Conservation (phyloP, 805 yeast species). For the Candida hungchunana region DNA sequence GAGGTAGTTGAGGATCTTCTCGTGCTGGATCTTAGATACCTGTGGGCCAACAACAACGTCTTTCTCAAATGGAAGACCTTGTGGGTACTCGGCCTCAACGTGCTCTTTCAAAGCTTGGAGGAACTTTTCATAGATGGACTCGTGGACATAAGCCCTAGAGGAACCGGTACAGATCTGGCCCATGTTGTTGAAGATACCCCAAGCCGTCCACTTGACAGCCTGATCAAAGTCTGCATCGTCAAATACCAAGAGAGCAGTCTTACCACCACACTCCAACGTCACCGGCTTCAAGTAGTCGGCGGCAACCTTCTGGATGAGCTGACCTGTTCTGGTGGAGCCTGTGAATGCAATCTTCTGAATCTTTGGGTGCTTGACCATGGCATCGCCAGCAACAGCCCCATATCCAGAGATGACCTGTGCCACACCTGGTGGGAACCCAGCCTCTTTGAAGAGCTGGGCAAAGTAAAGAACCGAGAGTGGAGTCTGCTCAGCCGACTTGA, state of each 20-base stretch:
- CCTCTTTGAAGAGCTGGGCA: conserved; percentile 39
- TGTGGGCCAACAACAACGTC: conserved; percentile 49
- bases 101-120: conserved; percentile 35
- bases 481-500: conserved; percentile 47
- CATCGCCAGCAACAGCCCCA: conserved; percentile 43
- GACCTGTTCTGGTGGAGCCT: conserved; percentile 49
- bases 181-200: conserved; percentile 55
- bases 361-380: conserved; percentile 40
- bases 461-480: conserved; percentile 43
- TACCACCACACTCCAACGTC: conserved; percentile 51
- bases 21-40: conserved; percentile 47
- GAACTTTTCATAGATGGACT: conserved; percentile 48
- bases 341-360: conserved; percentile 53
- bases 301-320: conserved; percentile 38
- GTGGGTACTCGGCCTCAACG: conserved; percentile 34
- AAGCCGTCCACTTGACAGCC: conserved; percentile 47
- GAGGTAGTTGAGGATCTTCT: conserved; percentile 41
- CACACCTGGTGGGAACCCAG: conserved; percentile 49
- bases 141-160: conserved; percentile 55
- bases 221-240: conserved; percentile 44
- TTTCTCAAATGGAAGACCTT: conserved; percentile 43
- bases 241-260: conserved; percentile 44
- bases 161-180: conserved; percentile 68
- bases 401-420: conserved; percentile 42
- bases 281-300: conserved; percentile 42